Evolutionary conservation across 495 filamentous ascomycete genomes (phyloP).

Genomic region (Podospora conica): DNA sequence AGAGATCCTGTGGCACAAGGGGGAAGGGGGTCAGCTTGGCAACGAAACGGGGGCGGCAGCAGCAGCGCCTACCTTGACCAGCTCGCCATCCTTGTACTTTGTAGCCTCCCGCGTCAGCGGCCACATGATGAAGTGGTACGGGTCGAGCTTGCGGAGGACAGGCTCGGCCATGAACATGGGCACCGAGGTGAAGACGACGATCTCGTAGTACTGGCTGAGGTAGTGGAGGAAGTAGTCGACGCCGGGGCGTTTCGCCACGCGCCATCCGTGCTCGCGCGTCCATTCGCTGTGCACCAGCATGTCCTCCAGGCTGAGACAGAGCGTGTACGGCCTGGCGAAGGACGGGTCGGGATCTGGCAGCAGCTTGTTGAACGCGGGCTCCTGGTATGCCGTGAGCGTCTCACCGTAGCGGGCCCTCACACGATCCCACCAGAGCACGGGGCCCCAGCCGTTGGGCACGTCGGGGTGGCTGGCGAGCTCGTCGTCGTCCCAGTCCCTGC

Average conservation of each 20-base stretch:
- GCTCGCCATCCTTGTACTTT: slow-evolving; percentile 88
- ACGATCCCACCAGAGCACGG: slow-evolving; percentile 68
- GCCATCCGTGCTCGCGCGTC: slow-evolving; percentile 90
- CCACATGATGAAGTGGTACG: slow-evolving; percentile 94
- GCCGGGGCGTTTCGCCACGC: slow-evolving; percentile 89
- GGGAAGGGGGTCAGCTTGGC: slow-evolving; percentile 7
- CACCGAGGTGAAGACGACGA: slow-evolving; percentile 88
- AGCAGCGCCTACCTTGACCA: slow-evolving; percentile 73
- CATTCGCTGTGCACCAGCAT: slow-evolving; percentile 90
- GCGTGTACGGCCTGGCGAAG: slow-evolving; percentile 80
- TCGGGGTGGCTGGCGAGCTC: slow-evolving; percentile 65
- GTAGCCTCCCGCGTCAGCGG: slow-evolving; percentile 92
- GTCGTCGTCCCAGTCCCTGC: slow-evolving; percentile 73
- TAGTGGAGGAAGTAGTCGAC: slow-evolving; percentile 97
- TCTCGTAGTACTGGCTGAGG: slow-evolving; percentile 92
- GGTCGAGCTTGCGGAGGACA: slow-evolving; percentile 86
- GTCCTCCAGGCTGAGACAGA: slow-evolving; percentile 90
- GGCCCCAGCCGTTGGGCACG: slow-evolving; percentile 56
- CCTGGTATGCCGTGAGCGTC: slow-evolving; percentile 84
- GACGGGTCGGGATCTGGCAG: slow-evolving; percentile 81
- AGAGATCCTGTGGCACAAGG: slow-evolving; percentile 63
- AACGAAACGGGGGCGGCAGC: neutral
- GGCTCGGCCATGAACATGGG: slow-evolving; percentile 77
- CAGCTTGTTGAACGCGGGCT: slow-evolving; percentile 90
- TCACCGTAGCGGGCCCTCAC: slow-evolving; percentile 65